A percentile compares a stretch with the other conserved stretches of the same genome.
phyloP scores from a whole-genome alignment of 164 flowering plant species.

The grape (Vitis vinifera) region ASM3070453v1 NC_081809.1:26475001-26475500 shows the following conservation, averaged over 20 bases:
- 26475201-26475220: conserved; percentile 38
- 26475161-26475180: conserved; percentile 82
- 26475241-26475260: not conserved
- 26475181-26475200: conserved; percentile 48
- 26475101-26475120: conserved; percentile 5
- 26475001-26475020: conserved; percentile 59
- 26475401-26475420: too few relatives aligned
- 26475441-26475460: too few relatives aligned
- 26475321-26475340: too few relatives aligned
- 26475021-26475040: conserved; percentile 67
- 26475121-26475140: conserved; percentile 85
- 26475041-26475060: conserved; percentile 82
- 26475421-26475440: too few relatives aligned
- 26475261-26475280: not conserved
- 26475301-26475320: too few relatives aligned
- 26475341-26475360: too few relatives aligned
- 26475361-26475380: too few relatives aligned
- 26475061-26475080: conserved; percentile 6
- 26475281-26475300: not conserved
- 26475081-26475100: not conserved
- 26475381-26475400: too few relatives aligned
- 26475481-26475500: too few relatives aligned
- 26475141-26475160: conserved; percentile 67
- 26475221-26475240: conserved; percentile 47
- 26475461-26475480: too few relatives aligned